Evolutionary conservation across 2,329 filamentous ascomycete genomes (phyloP), one percentile per base, ranked within the genome.

Genomic region (Aspergillus calidoustus): DNA sequence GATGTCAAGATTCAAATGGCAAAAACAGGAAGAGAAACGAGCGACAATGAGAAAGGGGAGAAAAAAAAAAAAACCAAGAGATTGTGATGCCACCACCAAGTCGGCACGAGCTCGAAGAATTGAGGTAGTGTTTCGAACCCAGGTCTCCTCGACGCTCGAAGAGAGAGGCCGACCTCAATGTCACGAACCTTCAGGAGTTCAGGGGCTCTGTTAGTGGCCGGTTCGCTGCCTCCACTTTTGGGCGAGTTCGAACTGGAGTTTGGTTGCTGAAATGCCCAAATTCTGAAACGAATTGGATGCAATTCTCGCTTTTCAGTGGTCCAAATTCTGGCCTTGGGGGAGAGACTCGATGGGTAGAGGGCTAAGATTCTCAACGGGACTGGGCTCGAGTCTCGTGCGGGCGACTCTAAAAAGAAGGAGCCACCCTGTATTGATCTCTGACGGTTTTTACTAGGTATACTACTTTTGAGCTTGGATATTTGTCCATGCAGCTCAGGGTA

Each of bases 131-230:
- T 17, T 46, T 25, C 15, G 25, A 30, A 15, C 30, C 43, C 15
- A 30, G n/a, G 30, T 38, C 15, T 41, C 34, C 34, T 41, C 11
- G 13, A 41, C 34, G 34, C 53, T 48, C 25, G 53, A 38, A 23
- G 43, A 48, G 53, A 41, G 43, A 31, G 8, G 34, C 34, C 38
- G 23, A 30, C 52, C 34, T 34, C 11, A 41, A 17, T 30, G 46
- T 52, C 54, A 61, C 54, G 64, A 66, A 64, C 58, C 64, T 63
- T 65, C 67, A 69, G 68, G 67, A 68, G 67, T 67, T 69, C 65
- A 69, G 66, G 66, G 66, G 66, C 60, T 59, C 41, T 61, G 23
- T 60, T 63, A 61, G 64, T 63, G 60, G 66, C 60, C 56, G 64
- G 57, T 57, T 61, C 38, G 65, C 25, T 46, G 58, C 62, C 60